Percentiles rank a stretch among this genome's conserved stretches.
Conservation (phyloP, 225 moss, liverwort and hornwort genomes). For the Polytrichum formosum region DNA sequence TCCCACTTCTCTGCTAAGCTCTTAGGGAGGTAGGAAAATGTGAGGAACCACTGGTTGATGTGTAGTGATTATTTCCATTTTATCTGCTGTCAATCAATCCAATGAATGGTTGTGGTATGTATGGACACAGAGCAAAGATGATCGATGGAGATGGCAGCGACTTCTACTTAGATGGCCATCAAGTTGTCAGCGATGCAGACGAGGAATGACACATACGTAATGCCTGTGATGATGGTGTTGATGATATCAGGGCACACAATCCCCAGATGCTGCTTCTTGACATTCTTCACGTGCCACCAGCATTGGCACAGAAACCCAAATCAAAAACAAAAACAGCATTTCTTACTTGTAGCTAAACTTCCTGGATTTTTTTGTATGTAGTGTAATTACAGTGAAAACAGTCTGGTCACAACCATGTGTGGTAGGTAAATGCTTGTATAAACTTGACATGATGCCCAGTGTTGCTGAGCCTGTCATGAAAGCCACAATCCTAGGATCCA, state of each 20-base stretch:
- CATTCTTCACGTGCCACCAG: not conserved
- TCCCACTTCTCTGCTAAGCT: not conserved
- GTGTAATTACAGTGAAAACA: not conserved
- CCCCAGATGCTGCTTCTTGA: too few relatives aligned
- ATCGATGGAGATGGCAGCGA: slow-evolving; percentile 49
- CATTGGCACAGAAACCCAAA: slow-evolving; percentile 1
- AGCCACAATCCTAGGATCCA: too few relatives aligned
- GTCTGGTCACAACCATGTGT: not conserved
- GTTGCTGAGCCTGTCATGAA: too few relatives aligned
- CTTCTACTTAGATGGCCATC: slow-evolving; percentile 35
- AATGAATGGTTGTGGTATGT: slow-evolving; percentile 30
- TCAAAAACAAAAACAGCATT: too few relatives aligned
- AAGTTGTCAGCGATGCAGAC: slow-evolving; percentile 69
- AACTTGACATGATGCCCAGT: slow-evolving; percentile 1
- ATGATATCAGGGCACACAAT: too few relatives aligned
- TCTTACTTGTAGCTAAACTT: too few relatives aligned
- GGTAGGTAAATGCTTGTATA: slow-evolving; percentile 3
- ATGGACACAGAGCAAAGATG: slow-evolving; percentile 55
- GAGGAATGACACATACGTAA: slow-evolving; percentile 38
- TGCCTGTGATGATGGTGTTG: too few relatives aligned
- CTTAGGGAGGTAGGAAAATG: too few relatives aligned
- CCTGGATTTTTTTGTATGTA: slow-evolving; percentile 3
- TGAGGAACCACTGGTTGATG: slow-evolving; percentile 28
- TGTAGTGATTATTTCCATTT: slow-evolving; percentile 12
- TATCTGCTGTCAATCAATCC: not conserved